These are phyloP conservation scores for Umbelopsis sp. DNA, from an alignment of 192 early-diverging fungal species.

Conservation along the genomic window DNA sequence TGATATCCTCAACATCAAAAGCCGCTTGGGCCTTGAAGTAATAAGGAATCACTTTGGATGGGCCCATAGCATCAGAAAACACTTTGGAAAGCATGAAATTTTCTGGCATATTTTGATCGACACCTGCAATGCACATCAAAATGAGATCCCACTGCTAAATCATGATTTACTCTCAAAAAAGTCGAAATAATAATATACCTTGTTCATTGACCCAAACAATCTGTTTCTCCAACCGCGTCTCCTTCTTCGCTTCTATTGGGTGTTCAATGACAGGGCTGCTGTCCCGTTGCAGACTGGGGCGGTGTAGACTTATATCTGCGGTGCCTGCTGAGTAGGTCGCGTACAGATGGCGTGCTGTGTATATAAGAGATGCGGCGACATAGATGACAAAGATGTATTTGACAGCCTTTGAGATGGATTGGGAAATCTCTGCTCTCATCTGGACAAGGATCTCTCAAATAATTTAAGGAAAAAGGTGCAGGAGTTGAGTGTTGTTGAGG, in stretches of 20 bases:
- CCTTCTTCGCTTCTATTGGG: slow-evolving; percentile 11
- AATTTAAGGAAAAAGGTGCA: neutral
- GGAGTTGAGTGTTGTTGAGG: neutral
- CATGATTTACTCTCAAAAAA: neutral
- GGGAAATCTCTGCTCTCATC: slow-evolving; percentile 23
- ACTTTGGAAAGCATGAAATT: slow-evolving; percentile 56
- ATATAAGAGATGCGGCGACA: slow-evolving; percentile 39
- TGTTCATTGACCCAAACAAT: slow-evolving; percentile 21
- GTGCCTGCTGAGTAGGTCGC: neutral
- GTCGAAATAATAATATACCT: neutral
- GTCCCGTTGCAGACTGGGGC: neutral
- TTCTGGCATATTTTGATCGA: slow-evolving; percentile 37
- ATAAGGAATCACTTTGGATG: slow-evolving; percentile 57
- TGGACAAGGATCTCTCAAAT: neutral
- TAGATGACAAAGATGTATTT: slow-evolving; percentile 38
- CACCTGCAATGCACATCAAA: neutral
- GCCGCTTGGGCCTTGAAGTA: slow-evolving; percentile 44
- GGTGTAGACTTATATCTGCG: neutral
- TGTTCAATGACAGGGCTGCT: neutral
- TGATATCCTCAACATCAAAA: slow-evolving; percentile 53
- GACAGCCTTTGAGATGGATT: slow-evolving; percentile 25
- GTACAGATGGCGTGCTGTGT: slow-evolving; percentile 37
- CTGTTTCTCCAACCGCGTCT: slow-evolving; percentile 1
- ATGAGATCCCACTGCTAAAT: neutral
- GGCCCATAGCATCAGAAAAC: slow-evolving; percentile 54